Evolutionary conservation across 306 rosid genomes (phyloP), one percentile per base, ranked within the genome.

Genomic region (Cucumis melo): DNA sequence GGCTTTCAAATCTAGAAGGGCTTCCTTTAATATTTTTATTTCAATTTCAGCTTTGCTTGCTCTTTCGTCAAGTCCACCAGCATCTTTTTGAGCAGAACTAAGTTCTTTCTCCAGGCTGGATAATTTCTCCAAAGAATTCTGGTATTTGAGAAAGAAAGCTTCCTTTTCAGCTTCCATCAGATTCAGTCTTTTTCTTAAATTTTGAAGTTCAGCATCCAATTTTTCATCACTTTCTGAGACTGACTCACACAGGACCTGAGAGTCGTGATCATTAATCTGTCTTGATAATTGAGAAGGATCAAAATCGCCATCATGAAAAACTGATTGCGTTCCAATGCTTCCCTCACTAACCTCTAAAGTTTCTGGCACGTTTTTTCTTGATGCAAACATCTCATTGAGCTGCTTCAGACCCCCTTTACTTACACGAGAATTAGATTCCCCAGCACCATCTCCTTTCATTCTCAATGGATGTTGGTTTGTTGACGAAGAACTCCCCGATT

Each of bases 21-120:
- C 87, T 87, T 90, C 98, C 89, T 84, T 90, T 86, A 90, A 70
- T 83, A 89, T 82, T 61, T 83, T 84, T 14, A 87, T 83, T 86
- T 95, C 99, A 60, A 91, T 92, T 78, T 95, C 99, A 42, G 96
- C 91, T 85, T 92, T 88, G 88, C 92, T 88, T 10, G 91, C 98
- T 78, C 84, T 90, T 68, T 92, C 98, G 73, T 88, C 87, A 41
- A 95, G 98, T 76, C 91, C 87, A 21, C 88, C 88, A 39, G 92
- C 87, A 79, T 79, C 87, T 39, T 77, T 67, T 80, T 85, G 88
- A 8, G 89, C 87, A 82, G 81, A 77, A 72, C 46, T 75, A 80
- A 90, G 89, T 79, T 89, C 92, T 48, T 84, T 85, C 83, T 87
- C 97, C 86, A 87, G 78, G 53, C 82, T 86, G 23, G 92, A 85